Evolutionary conservation across 2,329 filamentous ascomycete species (phyloP).

Genomic region (Cytospora leucostoma): DNA sequence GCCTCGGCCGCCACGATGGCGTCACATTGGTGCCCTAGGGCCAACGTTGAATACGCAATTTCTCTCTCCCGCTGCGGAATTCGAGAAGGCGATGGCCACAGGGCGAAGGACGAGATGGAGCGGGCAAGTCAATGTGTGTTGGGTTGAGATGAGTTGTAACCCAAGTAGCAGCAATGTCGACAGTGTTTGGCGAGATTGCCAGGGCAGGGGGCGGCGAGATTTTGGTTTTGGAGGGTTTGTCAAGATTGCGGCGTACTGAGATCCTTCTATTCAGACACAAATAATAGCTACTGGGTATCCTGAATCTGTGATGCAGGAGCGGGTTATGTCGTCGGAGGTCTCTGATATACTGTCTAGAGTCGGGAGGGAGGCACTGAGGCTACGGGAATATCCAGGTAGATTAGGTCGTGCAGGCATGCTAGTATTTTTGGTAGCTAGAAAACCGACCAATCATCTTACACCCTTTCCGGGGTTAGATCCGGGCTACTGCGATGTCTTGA

Average conservation of each 20-base stretch:
- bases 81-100: neutral
- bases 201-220: neutral
- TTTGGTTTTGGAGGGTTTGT: neutral
- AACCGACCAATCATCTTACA: constrained; percentile 26
- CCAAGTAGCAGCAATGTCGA: neutral
- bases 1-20: neutral
- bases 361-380: neutral
- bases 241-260: neutral
- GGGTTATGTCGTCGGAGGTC: neutral
- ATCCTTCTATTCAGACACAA: neutral
- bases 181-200: constrained; percentile 21
- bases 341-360: neutral
- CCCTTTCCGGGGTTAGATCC: neutral
- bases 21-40: neutral
- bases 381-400: too few species aligned
- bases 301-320: neutral
- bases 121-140: neutral
- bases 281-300: neutral
- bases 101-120: neutral
- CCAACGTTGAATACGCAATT: neutral
- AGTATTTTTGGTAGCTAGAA: neutral
- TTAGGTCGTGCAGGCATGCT: neutral
- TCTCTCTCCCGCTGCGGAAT: neutral
- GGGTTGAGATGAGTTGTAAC: neutral
- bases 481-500: neutral